Evolutionary conservation across 768 basidiomycete genomes (phyloP), one percentile per base, ranked within the genome.

Genomic region (Phaeotremella skinneri): DNA sequence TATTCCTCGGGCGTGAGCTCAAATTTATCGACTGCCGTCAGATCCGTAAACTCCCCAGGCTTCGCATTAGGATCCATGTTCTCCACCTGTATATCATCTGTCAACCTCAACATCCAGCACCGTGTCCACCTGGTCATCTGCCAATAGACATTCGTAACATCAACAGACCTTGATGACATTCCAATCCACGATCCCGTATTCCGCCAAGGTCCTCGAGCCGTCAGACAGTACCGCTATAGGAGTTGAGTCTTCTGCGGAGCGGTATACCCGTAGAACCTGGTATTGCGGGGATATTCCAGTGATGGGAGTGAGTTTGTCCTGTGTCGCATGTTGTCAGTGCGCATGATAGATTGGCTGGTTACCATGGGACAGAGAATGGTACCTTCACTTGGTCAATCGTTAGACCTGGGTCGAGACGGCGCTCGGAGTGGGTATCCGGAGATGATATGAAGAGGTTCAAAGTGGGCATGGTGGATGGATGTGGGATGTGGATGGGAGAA

Each of bases 21-120:
- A 64, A 91, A 98, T 75, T 97, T 96, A 26, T 96, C 86, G 1
- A 96, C 91, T 77, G 87, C 84, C 0, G 86, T 85, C 1, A 89
- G 82, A 76, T 96, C 93, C 6, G 86, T 83, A 52, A 89, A 83
- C 73, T 93, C 90, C 1, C 92, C 93, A 50, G 89, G 49, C 23
- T 72, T 82, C 32, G 87, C 85, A 1, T 86, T 81, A 6, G 93
- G 91, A 72, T 96, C 85, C 20, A 82, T 84, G 69, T 94, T 89
- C 59, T 81, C 79, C 9, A 89, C 83, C 89, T 90, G 63, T 11
- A 49, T 27, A 21, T 13, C 13, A n/a, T n/a, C 16, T 6, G 13
- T 7, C 20, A 2, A 20, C 5, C 47, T 42, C 49, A 47, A 31
- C 21, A 37, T 14, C n/a, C n/a, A n/a, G n/a, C n/a, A n/a, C n/a